Percentiles rank a stretch among this genome's conserved stretches.
Conservation (phyloP, 805 yeast species). For the Scheffersomyces stipitis region DNA sequence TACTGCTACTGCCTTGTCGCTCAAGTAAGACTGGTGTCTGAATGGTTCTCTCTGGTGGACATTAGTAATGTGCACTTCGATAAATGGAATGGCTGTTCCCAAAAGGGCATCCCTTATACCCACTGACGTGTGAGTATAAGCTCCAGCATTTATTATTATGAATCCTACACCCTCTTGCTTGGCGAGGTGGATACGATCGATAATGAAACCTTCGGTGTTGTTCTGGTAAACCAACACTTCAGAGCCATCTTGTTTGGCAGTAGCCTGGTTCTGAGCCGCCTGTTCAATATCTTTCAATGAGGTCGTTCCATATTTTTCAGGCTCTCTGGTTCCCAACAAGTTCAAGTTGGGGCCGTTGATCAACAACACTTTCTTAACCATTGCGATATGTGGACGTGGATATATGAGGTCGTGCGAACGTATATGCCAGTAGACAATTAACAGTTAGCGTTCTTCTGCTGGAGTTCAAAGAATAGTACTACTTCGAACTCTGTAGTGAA, state of each 20-base stretch:
- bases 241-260: slow-evolving; percentile 28
- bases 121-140: slow-evolving; percentile 52
- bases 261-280: slow-evolving; percentile 35
- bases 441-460: no score
- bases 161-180: slow-evolving; percentile 42
- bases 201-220: slow-evolving; percentile 47
- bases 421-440: no score
- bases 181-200: slow-evolving; percentile 50
- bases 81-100: slow-evolving; percentile 49
- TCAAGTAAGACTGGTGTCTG: slow-evolving; percentile 49
- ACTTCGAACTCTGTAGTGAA: no score
- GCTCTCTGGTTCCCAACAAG: slow-evolving; percentile 49
- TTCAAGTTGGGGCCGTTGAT: slow-evolving; percentile 53
- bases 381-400: slow-evolving; percentile 14
- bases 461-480: no score
- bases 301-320: slow-evolving; percentile 51
- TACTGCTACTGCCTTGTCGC: slow-evolving; percentile 50
- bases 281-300: slow-evolving; percentile 43
- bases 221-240: slow-evolving; percentile 37
- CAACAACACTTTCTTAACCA: slow-evolving; percentile 44
- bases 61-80: slow-evolving; percentile 52
- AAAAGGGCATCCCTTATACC: slow-evolving; percentile 51
- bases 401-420: no score
- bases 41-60: slow-evolving; percentile 52
- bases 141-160: slow-evolving; percentile 52